These are phyloP conservation scores for Astrephomene gubernaculifera DNA, from an alignment of 139 green algal genomes.

Conservation along the genomic window DNA sequence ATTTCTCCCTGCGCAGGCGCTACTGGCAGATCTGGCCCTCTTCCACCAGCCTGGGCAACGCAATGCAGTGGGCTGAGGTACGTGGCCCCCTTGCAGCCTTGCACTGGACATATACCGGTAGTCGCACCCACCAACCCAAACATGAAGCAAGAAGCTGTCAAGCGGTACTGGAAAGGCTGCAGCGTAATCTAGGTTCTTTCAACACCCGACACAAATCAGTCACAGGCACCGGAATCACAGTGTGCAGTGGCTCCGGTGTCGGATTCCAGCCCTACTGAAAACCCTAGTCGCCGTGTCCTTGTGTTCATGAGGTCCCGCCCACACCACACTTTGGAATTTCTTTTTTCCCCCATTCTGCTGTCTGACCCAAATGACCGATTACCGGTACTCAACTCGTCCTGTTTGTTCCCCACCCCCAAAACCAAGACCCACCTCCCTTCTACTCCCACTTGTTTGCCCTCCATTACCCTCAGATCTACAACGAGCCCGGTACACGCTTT, in stretches of 20 bases:
- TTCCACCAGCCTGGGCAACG: constrained; percentile 45
- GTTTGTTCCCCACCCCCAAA: too few species aligned
- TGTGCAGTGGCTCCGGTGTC: too few species aligned
- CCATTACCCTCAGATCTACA: constrained; percentile 60
- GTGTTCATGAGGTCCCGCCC: not conserved
- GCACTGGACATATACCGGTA: not conserved
- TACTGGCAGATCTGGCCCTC: constrained; percentile 55
- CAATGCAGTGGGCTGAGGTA: constrained; percentile 41
- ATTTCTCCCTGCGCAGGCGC: constrained; percentile 32
- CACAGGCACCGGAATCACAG: too few species aligned
- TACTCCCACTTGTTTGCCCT: too few species aligned
- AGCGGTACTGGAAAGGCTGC: not conserved
- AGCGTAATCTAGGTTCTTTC: not conserved
- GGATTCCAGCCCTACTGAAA: not conserved
- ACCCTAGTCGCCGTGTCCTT: not conserved
- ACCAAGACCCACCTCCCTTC: too few species aligned
- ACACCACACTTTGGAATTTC: too few species aligned
- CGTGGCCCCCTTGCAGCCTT: not conserved
- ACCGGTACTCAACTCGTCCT: too few species aligned
- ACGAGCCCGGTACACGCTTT: constrained; percentile 41
- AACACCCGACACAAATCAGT: too few species aligned
- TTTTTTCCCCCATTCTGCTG: not conserved
- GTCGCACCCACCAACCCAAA: too few species aligned
- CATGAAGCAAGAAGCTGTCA: not conserved
- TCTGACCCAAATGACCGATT: too few species aligned